Evolutionary conservation across 2,329 filamentous ascomycete genomes (phyloP), one percentile per base, ranked within the genome.

Genomic region (Aspergillus ruber): DNA sequence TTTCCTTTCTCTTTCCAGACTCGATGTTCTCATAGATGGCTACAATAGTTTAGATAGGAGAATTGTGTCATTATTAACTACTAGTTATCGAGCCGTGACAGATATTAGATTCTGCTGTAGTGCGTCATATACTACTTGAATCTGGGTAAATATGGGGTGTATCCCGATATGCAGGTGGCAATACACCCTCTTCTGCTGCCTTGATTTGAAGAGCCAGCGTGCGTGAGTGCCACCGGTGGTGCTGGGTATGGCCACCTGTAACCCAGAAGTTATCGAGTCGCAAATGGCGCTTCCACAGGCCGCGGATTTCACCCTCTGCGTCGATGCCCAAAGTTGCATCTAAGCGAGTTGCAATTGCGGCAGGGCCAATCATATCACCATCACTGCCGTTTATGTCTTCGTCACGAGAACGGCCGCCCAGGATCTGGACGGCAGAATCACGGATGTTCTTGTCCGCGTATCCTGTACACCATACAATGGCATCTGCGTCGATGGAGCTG

Each of bases 161-260:
- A 20, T 48, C 42, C 15, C 40, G 54, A 52, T 68, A 72, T 0
- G 67, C 63, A 3, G 59, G 58, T 1, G 68, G 69, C 42, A 74
- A 40, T 1, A 66, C 38, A 1, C 58, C 57, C 39, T 57, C 52
- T 15, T 60, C 23, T 4, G 50, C 50, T 6, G 63, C 70, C 56
- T 74, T 72, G 38, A 77, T 71, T 58, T 75, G 71, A 57, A 77
- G 49, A 9, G 74, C 74, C 43, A 77, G 41, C 12, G 72, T 66
- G 20, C 68, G 60, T 15, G 71, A 72, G 46, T 66, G 69, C 52
- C 69, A 63, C 23, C 74, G 61, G 4, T 66, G 64, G 35, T 70
- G 58, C 4, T 67, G 64, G 5, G 71, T 62, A 49, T 73, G 71
- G 0, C 73, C 74, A 10, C 74, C 74, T 56, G 68, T 68, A 43